Evolutionary conservation across 768 basidiomycete species (phyloP), one percentile per base, ranked within the genome.

Genomic region (Boletus coccyginus): DNA sequence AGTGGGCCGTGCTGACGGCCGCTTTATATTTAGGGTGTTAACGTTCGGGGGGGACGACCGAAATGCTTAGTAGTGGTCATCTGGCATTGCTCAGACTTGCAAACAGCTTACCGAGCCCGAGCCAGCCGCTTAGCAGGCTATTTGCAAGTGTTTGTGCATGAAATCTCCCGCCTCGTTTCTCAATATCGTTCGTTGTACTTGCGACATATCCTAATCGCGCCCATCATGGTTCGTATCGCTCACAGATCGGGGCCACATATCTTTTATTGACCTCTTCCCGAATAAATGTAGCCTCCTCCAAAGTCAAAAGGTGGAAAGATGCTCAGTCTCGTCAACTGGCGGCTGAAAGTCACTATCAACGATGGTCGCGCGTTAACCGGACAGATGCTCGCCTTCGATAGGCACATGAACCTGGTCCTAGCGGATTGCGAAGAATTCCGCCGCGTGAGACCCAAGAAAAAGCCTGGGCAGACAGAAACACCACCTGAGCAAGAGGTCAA

Each of bases 371-470:
- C 90, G 54, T 78, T 98, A 66, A 93, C 92, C 45, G 97, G 97
- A 41, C 97, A 98, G 77, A 97, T 98, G 92, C 89, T 99, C 72
- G 97, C 97, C 50, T 99, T 98, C 72, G 97, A 99, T 78, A 88
- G 92, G 68, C 97, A 99, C 75, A 99, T 98, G 97, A 99, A 99
- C 77, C 81, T 99, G 64, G 97, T 99, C 44, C 77, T 99, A 52
- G 94, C 96, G 16, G 97, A 98, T 65, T 98, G 95, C 69, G 97
- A 99, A 74, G 97, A 99, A 75, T 99, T 98, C 71, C 78, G 97
- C 66, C 86, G 90, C 61, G 87, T 98, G 41, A 78, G 90, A 61
- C 89, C 90, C 39, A 98, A 98, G 81, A 94, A 94, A 79, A 91
- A 96, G 77, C 70, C 83, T 14, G 91, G 90, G 29, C 87, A 85